phyloP scores from a whole-genome alignment of 2,329 filamentous ascomycete genomes.

The Pseudodiploospora longispora region DNA sequence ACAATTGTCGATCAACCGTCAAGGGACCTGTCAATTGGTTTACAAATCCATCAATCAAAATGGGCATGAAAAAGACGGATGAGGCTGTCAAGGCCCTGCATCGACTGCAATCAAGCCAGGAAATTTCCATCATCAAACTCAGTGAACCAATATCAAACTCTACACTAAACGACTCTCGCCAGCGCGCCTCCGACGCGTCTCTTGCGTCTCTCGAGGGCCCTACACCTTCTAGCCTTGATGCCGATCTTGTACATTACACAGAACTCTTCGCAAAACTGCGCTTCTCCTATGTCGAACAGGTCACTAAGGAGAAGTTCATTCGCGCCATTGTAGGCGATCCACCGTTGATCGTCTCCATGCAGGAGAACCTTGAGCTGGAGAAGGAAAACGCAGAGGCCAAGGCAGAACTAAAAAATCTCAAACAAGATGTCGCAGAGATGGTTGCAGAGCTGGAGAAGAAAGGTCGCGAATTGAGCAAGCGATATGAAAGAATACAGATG shows the following conservation, averaged over 20 bases:
- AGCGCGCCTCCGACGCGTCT: constrained; percentile 66
- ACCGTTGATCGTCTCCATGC: constrained; percentile 71
- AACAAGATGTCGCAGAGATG: constrained; percentile 67
- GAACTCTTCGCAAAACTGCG: constrained; percentile 93
- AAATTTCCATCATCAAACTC: constrained; percentile 68
- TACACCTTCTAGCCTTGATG: constrained; percentile 69
- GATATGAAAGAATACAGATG: constrained; percentile 41
- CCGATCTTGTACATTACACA: constrained; percentile 83
- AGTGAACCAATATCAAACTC: constrained; percentile 63
- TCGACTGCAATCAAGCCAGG: constrained; percentile 47
- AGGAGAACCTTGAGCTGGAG: constrained; percentile 75
- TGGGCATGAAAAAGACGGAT: constrained; percentile 25
- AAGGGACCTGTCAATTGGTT: no score
- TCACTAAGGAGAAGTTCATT: constrained; percentile 97
- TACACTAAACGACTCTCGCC: constrained; percentile 27
- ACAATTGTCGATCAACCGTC: no score
- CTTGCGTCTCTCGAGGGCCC: constrained; percentile 55
- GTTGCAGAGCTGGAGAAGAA: constrained; percentile 63
- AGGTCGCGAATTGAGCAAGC: constrained; percentile 48
- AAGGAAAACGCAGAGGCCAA: constrained; percentile 62
- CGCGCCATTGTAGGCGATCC: constrained; percentile 86
- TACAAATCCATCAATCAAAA: constrained; percentile 9
- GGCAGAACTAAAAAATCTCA: constrained; percentile 67
- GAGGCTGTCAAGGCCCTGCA: constrained; percentile 41
- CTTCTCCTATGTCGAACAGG: constrained; percentile 96